Conservation (phyloP, 345 rosid genomes). For the Zanthoxylum bungeanum region DNA sequence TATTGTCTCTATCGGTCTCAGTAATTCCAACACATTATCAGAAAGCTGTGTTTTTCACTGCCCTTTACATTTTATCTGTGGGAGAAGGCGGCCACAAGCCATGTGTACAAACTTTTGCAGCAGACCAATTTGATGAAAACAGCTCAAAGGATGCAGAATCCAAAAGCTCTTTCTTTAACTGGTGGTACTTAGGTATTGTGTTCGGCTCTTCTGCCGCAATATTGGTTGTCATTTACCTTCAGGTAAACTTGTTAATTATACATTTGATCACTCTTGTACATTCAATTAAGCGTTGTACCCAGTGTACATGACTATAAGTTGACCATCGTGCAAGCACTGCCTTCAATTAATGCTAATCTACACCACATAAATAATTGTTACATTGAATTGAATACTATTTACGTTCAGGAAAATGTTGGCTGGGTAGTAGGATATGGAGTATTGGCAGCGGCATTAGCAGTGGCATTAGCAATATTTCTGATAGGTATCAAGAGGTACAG, state of each 20-base stretch:
- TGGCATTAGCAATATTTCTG: conserved; percentile 48
- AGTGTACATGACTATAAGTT: too few species aligned
- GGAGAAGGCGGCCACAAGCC: conserved; percentile 99
- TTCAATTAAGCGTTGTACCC: too few species aligned
- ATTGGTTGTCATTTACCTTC: conserved; percentile 57
- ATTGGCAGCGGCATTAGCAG: conserved; percentile 43
- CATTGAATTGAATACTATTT: too few species aligned
- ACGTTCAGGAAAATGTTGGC: conserved; percentile 82
- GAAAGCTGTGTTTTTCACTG: conserved; percentile 55
- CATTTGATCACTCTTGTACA: too few species aligned
- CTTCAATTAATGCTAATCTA: too few species aligned
- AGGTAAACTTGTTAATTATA: too few species aligned
- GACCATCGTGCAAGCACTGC: too few species aligned
- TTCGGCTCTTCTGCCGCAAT: conserved; percentile 55
- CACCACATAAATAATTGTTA: too few species aligned
- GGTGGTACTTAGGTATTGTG: conserved; percentile 77
- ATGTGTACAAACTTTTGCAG: conserved; percentile 90
- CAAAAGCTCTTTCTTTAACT: conserved; percentile 90
- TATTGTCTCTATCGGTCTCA: conserved; percentile 66
- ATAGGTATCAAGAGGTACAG: conserved; percentile 55
- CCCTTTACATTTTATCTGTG: conserved; percentile 63
- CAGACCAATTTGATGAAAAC: conserved; percentile 82
- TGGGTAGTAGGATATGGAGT: conserved; percentile 70
- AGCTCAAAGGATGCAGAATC: conserved; percentile 54
- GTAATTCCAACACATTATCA: conserved; percentile 33